A percentile compares a stretch with the other conserved stretches of the same genome.
Conservation (phyloP, 768 basidiomycete species). For the Leccinum obscurum region DNA sequence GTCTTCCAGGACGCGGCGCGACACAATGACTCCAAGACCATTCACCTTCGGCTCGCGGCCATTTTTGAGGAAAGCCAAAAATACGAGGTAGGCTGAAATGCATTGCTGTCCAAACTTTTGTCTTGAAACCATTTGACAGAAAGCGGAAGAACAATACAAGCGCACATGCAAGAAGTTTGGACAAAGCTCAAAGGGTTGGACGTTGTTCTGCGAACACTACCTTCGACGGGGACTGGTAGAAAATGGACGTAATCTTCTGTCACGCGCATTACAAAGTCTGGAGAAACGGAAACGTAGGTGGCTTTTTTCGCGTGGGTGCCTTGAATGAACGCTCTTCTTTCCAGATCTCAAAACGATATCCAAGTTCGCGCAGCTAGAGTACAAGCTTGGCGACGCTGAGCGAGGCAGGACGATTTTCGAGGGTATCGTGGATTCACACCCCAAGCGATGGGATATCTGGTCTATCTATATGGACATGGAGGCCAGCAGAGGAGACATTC, state of each 20-base stretch:
- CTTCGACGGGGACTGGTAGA: conserved; percentile 72
- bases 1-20: conserved; percentile 88
- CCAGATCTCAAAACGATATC: conserved; percentile 94
- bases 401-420: conserved; percentile 96
- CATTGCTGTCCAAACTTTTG: not conserved
- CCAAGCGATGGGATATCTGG: conserved; percentile 96
- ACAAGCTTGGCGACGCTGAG: conserved; percentile 91
- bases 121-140: conserved; percentile 45
- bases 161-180: conserved; percentile 93
- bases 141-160: conserved; percentile 91
- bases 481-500: conserved; percentile 74
- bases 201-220: conserved; percentile 81
- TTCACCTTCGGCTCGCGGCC: conserved; percentile 80
- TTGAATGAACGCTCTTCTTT: conserved; percentile 2
- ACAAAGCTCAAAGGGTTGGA: conserved; percentile 93
- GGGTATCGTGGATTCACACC: conserved; percentile 93
- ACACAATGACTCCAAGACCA: conserved; percentile 89
- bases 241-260: conserved; percentile 80
- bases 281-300: conserved; percentile 91
- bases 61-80: conserved; percentile 87
- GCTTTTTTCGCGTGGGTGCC: not conserved
- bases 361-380: conserved; percentile 93
- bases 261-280: conserved; percentile 85
- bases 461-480: conserved; percentile 98
- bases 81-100: conserved; percentile 53